Evolutionary conservation across 176 grass and related monocot genomes (phyloP).

Genomic region (Carex littledalei): DNA sequence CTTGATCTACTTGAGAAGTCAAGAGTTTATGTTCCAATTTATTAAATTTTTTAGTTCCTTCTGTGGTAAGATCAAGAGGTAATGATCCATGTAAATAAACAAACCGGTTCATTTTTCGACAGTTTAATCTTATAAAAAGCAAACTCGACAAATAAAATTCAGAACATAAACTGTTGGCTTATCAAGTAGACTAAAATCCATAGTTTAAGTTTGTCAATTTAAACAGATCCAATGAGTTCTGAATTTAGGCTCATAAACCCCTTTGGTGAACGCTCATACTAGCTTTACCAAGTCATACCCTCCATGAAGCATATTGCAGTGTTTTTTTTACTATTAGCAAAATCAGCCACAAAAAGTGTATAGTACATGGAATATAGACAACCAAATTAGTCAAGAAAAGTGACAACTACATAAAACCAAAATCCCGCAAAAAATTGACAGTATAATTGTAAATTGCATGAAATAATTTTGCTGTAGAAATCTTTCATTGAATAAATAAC

Average conservation of each 20-base stretch:
- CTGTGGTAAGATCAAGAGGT: background rate
- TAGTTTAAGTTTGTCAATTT: background rate
- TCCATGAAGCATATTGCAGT: background rate
- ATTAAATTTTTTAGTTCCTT: background rate
- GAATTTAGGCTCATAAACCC: background rate
- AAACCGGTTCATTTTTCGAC: background rate
- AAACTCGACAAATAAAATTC: background rate
- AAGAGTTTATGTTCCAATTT: background rate
- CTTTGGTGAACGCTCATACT: background rate
- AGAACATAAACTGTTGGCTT: background rate
- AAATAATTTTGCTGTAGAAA: constrained; percentile 9
- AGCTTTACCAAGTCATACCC: background rate
- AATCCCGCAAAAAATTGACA: background rate
- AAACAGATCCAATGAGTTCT: background rate
- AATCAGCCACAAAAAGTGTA: background rate
- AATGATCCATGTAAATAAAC: background rate
- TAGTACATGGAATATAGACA: background rate
- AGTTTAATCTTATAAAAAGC: background rate
- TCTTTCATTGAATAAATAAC: constrained; percentile 13
- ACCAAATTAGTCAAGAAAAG: background rate
- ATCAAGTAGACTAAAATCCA: background rate
- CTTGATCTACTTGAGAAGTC: background rate
- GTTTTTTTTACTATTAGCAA: background rate
- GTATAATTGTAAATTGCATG: background rate
- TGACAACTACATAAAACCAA: background rate